Evolutionary conservation across 2,329 filamentous ascomycete species (phyloP), one percentile per base, ranked within the genome.

Genomic region (Nannizziopsis arthrosporioides): DNA sequence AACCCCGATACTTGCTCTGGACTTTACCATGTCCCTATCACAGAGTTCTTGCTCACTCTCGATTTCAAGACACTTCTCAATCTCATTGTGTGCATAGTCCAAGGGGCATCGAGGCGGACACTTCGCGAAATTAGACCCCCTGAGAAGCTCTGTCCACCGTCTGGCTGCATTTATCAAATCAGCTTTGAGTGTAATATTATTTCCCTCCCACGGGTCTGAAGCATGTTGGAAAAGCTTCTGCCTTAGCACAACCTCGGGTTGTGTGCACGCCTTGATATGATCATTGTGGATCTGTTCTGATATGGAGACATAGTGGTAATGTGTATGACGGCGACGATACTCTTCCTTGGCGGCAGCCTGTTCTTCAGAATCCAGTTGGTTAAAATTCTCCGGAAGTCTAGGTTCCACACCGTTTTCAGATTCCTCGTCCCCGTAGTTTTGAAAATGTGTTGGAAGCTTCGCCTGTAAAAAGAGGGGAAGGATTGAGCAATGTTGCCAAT

Each of bases 401-500:
- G 32, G 44, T 59, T 55, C 19, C 49, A 51, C 5, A 54, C 56
- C 1, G 46, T 49, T 49, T 54, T 50, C 18, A 60, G 52, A 30
- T 59, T 52, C 56, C 11, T 61, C 53, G 17, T 55, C 55, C 5
- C 57, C 57, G 45, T 58, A 48, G 45, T 63, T 61, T 35, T 60
- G 53, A 11, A 63, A 48, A 8, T 62, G 46, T 15, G 51, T 35
- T 9, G 14, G 58, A 47, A 36, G 53, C 10, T 50, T 52, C 1
- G 54, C 56, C 51, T 56, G 55, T 27, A 58, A 55, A 19, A 60
- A 55, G 14, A 61, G 51, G 30, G 56, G 61, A 1, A 44, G 57
- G 14, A 56, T 55, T 54, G 61, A 68, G 9, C 48, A 55, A 14
- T 61, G 59, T 54, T 70, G 63, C 67, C 68, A 71, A 54, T 72